phyloP scores from a whole-genome alignment of 129 eudicot genomes.

The Chrysanthemum lavandulifolium region DNA sequence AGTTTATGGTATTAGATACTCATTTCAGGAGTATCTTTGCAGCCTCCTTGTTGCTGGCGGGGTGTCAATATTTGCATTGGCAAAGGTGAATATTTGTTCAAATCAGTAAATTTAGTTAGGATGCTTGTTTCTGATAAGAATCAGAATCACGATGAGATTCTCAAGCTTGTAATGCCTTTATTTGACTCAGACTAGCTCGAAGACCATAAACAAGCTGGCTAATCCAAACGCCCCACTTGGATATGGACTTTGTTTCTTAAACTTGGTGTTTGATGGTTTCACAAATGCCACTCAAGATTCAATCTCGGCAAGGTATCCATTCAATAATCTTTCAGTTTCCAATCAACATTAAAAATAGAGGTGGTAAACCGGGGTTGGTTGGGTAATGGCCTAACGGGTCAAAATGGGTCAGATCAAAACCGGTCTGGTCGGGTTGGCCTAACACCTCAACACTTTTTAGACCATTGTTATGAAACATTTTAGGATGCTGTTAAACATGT shows the following conservation, averaged over 20 bases:
- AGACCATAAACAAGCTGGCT: slow-evolving; percentile 93
- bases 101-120: not conserved
- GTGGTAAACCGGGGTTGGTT: not conserved
- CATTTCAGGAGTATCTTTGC: slow-evolving; percentile 79
- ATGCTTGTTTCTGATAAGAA: not conserved
- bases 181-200: slow-evolving; percentile 81
- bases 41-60: slow-evolving; percentile 97
- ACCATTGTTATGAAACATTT: no score
- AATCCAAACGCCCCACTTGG: slow-evolving; percentile 96
- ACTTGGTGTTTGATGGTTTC: slow-evolving; percentile 97
- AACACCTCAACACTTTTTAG: no score
- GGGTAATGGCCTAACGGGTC: not conserved
- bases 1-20: slow-evolving; percentile 88
- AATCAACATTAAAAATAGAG: not conserved
- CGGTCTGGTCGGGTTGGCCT: not conserved
- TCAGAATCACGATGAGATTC: not conserved
- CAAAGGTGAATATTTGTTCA: slow-evolving; percentile 49
- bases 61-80: slow-evolving; percentile 82
- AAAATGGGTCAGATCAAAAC: not conserved
- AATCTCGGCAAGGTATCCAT: slow-evolving; percentile 66
- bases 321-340: slow-evolving; percentile 2
- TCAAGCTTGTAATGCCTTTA: not conserved
- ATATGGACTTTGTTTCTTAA: slow-evolving; percentile 86
- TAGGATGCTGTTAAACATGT: no score
- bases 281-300: slow-evolving; percentile 99